Evolutionary conservation across 345 rosid genomes (phyloP).

Genomic region (Tarenaya hassleriana): DNA sequence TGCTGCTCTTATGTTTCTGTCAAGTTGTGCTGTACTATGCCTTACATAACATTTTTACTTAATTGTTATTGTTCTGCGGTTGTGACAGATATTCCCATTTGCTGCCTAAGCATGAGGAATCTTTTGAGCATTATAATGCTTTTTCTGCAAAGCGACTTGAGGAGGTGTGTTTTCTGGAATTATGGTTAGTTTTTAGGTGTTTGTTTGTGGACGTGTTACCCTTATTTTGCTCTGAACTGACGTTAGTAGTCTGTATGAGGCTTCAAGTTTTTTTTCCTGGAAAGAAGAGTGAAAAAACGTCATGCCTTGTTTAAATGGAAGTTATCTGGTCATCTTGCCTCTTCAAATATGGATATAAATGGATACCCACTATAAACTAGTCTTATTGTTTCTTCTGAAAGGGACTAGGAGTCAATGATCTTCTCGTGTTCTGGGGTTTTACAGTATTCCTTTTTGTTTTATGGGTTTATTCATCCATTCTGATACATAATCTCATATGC

Average conservation of each 20-base stretch:
- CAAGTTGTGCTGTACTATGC: slow-evolving; percentile 8
- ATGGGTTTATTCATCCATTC: slow-evolving; percentile 1
- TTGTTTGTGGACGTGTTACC: slow-evolving; percentile 4
- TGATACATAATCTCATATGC: slow-evolving; percentile 7
- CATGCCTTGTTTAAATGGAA: slow-evolving; percentile 8
- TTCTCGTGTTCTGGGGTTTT: slow-evolving; percentile 14
- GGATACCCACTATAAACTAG: slow-evolving; percentile 2
- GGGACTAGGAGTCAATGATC: slow-evolving; percentile 6
- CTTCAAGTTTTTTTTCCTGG: not conserved
- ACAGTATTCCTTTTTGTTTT: slow-evolving; percentile 1
- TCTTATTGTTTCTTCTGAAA: slow-evolving; percentile 9
- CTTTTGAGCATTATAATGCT: slow-evolving; percentile 68
- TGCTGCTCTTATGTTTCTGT: slow-evolving; percentile 14
- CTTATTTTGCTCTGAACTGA: slow-evolving; percentile 18
- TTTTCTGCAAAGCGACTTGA: slow-evolving; percentile 75
- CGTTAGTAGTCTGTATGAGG: slow-evolving; percentile 7
- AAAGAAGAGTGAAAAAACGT: slow-evolving; percentile 12
- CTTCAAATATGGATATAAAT: not conserved
- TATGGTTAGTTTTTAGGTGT: slow-evolving; percentile 10
- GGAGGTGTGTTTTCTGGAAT: slow-evolving; percentile 47
- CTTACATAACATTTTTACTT: slow-evolving; percentile 11
- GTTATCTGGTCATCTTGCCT: slow-evolving; percentile 9
- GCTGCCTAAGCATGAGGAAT: slow-evolving; percentile 87
- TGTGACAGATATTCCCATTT: slow-evolving; percentile 77
- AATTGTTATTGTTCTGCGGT: slow-evolving; percentile 10